These are phyloP conservation scores for Pachysandra terminalis DNA, from an alignment of 164 flowering plant species.

Conservation along the genomic window DNA sequence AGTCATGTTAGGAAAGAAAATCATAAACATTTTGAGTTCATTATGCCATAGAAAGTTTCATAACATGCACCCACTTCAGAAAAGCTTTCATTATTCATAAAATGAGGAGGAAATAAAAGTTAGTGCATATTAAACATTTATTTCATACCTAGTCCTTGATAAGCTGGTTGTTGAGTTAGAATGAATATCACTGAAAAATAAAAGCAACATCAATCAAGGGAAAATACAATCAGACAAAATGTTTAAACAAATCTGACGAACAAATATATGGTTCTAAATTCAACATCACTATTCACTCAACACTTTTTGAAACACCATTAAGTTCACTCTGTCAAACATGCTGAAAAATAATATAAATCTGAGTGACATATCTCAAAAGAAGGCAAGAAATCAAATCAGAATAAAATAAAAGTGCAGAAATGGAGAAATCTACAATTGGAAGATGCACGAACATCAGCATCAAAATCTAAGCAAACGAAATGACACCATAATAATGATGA, in stretches of 20 bases:
- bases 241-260: not conserved
- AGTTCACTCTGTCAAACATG: too few species aligned
- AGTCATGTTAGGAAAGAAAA: constrained; percentile 8
- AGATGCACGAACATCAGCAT: too few species aligned
- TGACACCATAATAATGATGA: not conserved
- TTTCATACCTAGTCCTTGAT: constrained; percentile 56
- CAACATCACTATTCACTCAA: not conserved
- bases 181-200: constrained; percentile 58
- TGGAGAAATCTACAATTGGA: too few species aligned
- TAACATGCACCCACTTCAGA: too few species aligned
- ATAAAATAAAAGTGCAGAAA: too few species aligned
- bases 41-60: not conserved
- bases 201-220: not conserved
- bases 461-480: too few species aligned
- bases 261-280: not conserved
- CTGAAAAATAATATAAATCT: too few species aligned
- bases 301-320: too few species aligned
- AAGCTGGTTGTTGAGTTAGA: constrained; percentile 72
- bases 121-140: constrained; percentile 1
- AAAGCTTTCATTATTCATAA: too few species aligned
- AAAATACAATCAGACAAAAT: not conserved
- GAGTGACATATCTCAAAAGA: too few species aligned
- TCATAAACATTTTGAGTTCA: not conserved
- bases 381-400: too few species aligned
- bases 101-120: not conserved